Conservation (phyloP, 2,329 filamentous ascomycete species). For the Taxawa tesnikishii region DNA sequence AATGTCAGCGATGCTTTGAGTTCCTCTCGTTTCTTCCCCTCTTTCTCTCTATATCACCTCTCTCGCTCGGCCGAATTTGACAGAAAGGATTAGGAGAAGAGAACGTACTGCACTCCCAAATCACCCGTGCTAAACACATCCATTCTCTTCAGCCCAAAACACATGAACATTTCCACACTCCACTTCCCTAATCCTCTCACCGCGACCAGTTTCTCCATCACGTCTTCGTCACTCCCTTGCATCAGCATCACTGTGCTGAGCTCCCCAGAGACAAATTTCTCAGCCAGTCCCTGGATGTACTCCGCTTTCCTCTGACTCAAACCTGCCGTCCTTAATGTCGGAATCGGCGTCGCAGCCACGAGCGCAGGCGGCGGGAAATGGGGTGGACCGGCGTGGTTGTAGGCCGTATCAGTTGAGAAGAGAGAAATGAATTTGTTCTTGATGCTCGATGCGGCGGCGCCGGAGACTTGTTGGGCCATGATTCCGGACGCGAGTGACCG, state of each 20-base stretch:
- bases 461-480: slow-evolving; percentile 92
- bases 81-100: too few relatives aligned
- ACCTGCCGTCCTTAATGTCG: slow-evolving; percentile 67
- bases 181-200: slow-evolving; percentile 80
- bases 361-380: slow-evolving; percentile 65
- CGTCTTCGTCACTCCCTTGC: slow-evolving; percentile 70
- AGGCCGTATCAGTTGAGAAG: slow-evolving; percentile 37
- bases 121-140: slow-evolving; percentile 91
- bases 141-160: slow-evolving; percentile 85
- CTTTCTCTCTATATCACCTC: neutral
- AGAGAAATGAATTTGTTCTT: slow-evolving; percentile 71
- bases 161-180: slow-evolving; percentile 97
- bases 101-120: slow-evolving; percentile 67
- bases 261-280: slow-evolving; percentile 66
- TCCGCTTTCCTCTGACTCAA: slow-evolving; percentile 92
- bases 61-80: neutral
- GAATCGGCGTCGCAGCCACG: slow-evolving; percentile 52
- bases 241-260: slow-evolving; percentile 65
- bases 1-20: neutral
- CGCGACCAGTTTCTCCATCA: slow-evolving; percentile 69
- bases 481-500: slow-evolving; percentile 73
- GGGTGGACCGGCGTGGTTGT: slow-evolving; percentile 14
- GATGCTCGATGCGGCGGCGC: slow-evolving; percentile 81
- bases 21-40: neutral
- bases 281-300: slow-evolving; percentile 76